These are phyloP conservation scores for Aspergillus sojae DNA, from an alignment of 2,329 filamentous ascomycete species.

Conservation along the genomic window DNA sequence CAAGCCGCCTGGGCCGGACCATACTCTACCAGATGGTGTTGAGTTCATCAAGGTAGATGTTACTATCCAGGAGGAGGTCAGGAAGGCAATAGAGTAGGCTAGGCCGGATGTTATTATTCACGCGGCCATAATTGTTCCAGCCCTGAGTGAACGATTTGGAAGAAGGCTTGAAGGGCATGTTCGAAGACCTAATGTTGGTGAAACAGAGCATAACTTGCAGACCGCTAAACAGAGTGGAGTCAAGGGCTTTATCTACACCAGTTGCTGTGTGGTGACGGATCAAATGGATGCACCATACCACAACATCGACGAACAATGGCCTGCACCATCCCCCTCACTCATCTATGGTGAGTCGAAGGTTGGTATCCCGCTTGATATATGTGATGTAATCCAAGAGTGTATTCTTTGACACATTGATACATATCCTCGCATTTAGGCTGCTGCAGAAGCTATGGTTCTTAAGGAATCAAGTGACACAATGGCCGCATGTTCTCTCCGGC, in stretches of 20 bases:
- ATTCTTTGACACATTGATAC: slow-evolving; percentile 18
- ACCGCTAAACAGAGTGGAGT: slow-evolving; percentile 49
- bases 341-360: slow-evolving; percentile 50
- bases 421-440: slow-evolving; percentile 33
- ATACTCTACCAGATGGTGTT: slow-evolving; percentile 29
- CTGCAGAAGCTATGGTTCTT: slow-evolving; percentile 46
- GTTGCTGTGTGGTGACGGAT: slow-evolving; percentile 58
- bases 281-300: slow-evolving; percentile 42
- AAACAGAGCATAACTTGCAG: slow-evolving; percentile 56
- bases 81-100: slow-evolving; percentile 40
- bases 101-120: slow-evolving; percentile 57
- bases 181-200: slow-evolving; percentile 56
- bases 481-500: slow-evolving; percentile 46
- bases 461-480: slow-evolving; percentile 36
- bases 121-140: slow-evolving; percentile 53
- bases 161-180: slow-evolving; percentile 42
- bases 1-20: slow-evolving; percentile 30
- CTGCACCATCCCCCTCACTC: slow-evolving; percentile 38
- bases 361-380: slow-evolving; percentile 2
- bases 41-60: slow-evolving; percentile 39
- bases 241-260: slow-evolving; percentile 58
- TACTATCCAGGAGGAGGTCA: slow-evolving; percentile 30
- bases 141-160: slow-evolving; percentile 39
- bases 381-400: neutral
- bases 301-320: slow-evolving; percentile 46